Evolutionary conservation across 2,329 filamentous ascomycete species (phyloP).

Genomic region (Purpureocillium lavendulum): DNA sequence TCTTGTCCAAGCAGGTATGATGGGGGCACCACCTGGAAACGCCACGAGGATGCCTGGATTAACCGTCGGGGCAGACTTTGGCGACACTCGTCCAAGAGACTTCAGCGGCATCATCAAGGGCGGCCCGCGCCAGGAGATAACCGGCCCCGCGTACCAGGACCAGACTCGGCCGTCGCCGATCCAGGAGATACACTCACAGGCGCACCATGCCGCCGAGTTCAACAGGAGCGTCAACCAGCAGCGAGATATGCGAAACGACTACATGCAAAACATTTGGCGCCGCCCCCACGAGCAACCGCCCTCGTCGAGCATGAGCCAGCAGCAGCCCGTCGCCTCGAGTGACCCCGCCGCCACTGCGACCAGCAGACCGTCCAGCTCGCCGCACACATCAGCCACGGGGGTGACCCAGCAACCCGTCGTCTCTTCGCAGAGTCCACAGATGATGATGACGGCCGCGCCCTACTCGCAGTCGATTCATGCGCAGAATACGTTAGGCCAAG

Average conservation of each 20-base stretch:
- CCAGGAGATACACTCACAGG: constrained; percentile 75
- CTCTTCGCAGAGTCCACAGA: constrained; percentile 55
- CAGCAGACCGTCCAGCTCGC: constrained; percentile 47
- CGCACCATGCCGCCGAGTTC: constrained; percentile 81
- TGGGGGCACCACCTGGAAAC: constrained; percentile 53
- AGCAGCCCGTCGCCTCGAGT: constrained; percentile 34
- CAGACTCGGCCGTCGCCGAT: constrained; percentile 68
- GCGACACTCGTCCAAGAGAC: constrained; percentile 69
- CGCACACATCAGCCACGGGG: constrained; percentile 46
- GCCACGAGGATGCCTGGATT: constrained; percentile 75
- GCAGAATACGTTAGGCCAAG: constrained; percentile 63
- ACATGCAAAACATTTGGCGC: constrained; percentile 74
- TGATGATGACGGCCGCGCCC: constrained; percentile 56
- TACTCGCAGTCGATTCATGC: constrained; percentile 67
- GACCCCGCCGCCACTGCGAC: constrained; percentile 38
- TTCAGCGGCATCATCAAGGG: constrained; percentile 71
- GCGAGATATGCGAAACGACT: constrained; percentile 69
- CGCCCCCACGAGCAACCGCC: constrained; percentile 70
- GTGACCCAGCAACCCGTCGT: constrained; percentile 49
- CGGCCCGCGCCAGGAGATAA: constrained; percentile 81
- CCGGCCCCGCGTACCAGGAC: constrained; percentile 82
- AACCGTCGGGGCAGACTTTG: constrained; percentile 69
- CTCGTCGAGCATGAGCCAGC: constrained; percentile 37
- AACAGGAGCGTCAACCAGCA: constrained; percentile 78
- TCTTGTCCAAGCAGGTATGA: constrained; percentile 65